A percentile compares a stretch with the other conserved stretches of the same genome.
phyloP scores from a whole-genome alignment of 1,284 basidiomycete genomes.

The Ceratobasidium sp. region DNA sequence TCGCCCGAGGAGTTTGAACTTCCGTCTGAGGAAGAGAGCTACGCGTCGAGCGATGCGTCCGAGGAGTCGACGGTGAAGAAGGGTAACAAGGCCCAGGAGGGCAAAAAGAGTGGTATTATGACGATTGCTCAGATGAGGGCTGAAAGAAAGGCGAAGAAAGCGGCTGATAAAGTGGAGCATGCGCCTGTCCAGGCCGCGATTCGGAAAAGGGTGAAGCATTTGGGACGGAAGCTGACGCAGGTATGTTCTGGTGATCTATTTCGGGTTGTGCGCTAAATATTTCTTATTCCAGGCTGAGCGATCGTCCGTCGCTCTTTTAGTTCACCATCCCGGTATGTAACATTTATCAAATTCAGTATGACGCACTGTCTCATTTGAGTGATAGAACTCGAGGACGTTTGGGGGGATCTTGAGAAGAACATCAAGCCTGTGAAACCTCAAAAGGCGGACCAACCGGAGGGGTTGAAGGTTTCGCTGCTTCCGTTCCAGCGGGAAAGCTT shows the following conservation, averaged over 20 bases:
- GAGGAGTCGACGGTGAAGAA: constrained; percentile 50
- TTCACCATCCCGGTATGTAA: constrained; percentile 65
- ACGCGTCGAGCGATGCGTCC: constrained; percentile 44
- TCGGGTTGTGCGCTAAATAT: background rate
- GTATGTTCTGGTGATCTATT: constrained; percentile 56
- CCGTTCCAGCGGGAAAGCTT: constrained; percentile 80
- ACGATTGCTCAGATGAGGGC: constrained; percentile 46
- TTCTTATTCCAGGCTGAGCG: constrained; percentile 72
- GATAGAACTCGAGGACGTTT: constrained; percentile 80
- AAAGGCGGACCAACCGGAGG: constrained; percentile 80
- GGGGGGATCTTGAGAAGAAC: constrained; percentile 83
- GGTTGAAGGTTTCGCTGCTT: constrained; percentile 73
- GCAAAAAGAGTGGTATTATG: constrained; percentile 42
- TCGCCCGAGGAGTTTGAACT: constrained; percentile 42
- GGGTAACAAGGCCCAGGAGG: constrained; percentile 46
- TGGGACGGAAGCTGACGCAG: constrained; percentile 72
- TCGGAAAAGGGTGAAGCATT: constrained; percentile 61
- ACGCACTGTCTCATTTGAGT: constrained; percentile 39
- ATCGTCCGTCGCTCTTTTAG: constrained; percentile 70
- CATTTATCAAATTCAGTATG: constrained; percentile 17
- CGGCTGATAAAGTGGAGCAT: constrained; percentile 23
- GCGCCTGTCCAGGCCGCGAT: constrained; percentile 45
- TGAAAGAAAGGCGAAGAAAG: constrained; percentile 56
- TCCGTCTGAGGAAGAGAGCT: constrained; percentile 33
- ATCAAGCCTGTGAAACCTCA: constrained; percentile 74